phyloP scores from a whole-genome alignment of 2,329 filamentous ascomycete genomes.

The Elsinoe necatrix region DNA sequence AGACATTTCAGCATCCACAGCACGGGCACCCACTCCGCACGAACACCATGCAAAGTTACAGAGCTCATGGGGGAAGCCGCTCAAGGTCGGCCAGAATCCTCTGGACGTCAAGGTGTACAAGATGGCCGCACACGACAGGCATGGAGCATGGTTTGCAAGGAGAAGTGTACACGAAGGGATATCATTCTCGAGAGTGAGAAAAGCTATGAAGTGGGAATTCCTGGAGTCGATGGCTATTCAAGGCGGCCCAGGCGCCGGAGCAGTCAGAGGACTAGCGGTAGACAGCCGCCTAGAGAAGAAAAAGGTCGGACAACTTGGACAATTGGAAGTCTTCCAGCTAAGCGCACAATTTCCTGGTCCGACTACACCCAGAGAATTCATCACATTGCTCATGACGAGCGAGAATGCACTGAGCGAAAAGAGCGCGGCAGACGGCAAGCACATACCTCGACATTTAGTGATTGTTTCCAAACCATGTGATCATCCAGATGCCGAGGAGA shows the following conservation, averaged over 20 bases:
- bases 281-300: slow-evolving; percentile 63
- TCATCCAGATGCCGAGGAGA: slow-evolving; percentile 63
- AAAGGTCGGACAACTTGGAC: slow-evolving; percentile 50
- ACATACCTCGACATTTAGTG: slow-evolving; percentile 63
- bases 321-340: slow-evolving; percentile 69
- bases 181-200: slow-evolving; percentile 68
- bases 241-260: slow-evolving; percentile 61
- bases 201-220: slow-evolving; percentile 71
- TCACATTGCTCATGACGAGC: slow-evolving; percentile 67
- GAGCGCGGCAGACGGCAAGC: slow-evolving; percentile 30
- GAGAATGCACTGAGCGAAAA: slow-evolving; percentile 42
- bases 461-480: slow-evolving; percentile 77
- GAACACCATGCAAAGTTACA: slow-evolving; percentile 54
- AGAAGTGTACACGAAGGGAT: slow-evolving; percentile 73
- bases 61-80: slow-evolving; percentile 76
- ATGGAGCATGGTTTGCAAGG: slow-evolving; percentile 83
- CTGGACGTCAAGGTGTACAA: slow-evolving; percentile 73
- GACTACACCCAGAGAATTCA: slow-evolving; percentile 79
- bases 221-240: slow-evolving; percentile 64
- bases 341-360: slow-evolving; percentile 87
- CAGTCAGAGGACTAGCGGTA: slow-evolving; percentile 76
- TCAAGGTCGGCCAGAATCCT: slow-evolving; percentile 69
- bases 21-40: slow-evolving; percentile 41
- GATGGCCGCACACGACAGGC: slow-evolving; percentile 66
- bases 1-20: slow-evolving; percentile 46